Base-by-base conservation (phyloP, 345 rosid species). In the Syzygium grande region DNA sequence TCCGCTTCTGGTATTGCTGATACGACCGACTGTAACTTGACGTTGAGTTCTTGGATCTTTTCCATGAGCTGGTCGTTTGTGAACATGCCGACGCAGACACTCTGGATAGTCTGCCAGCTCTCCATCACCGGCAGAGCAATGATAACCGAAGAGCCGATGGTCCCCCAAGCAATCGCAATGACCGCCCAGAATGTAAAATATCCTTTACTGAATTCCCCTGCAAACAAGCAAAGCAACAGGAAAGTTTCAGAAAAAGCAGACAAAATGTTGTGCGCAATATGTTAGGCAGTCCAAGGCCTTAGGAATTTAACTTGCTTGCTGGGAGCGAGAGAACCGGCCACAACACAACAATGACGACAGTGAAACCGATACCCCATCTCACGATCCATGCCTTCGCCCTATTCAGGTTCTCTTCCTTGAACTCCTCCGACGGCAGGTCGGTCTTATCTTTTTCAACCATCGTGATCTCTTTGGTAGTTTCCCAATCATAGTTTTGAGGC, bases 181-280 rank as follows among this genome's bases (percentile, higher is more conserved):
- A 94, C 94, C 5, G 97, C 95, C 99, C 99, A 97, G 87, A 97
- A 97, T 87, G 96, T 92, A 91, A 96, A 97, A 86, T 97, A 97
- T 51, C 97, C 99, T 83, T 87, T 88, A 85, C 94, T 92, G 88
- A 94, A 97, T 52, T 90, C 92, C 80, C 91, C 96, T 94, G 93
- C 92, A 92, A 59, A 58, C 25, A 83, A 22, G 78, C 43, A 7
- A 52, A 41, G 23, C 46, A 56, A 12, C 41, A 73, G 34, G 29
- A 17, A 43, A 17, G 56, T 30, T 77, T 51, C 88, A 41, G 85
- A 52, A 87, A 87, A 29, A 34, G 30, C 38, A 56, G n/a, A 41
- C 54, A 11, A 51, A 13, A 59, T 43, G 30, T 61, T 0, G 41
- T 54, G 21, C 46, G 52, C 80, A 38, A 21, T 38, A 73, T 73